Percentiles rank a stretch among this genome's conserved stretches.
Conservation (phyloP, 2,329 filamentous ascomycete genomes). For the Hymenoscyphus infarciens region DNA sequence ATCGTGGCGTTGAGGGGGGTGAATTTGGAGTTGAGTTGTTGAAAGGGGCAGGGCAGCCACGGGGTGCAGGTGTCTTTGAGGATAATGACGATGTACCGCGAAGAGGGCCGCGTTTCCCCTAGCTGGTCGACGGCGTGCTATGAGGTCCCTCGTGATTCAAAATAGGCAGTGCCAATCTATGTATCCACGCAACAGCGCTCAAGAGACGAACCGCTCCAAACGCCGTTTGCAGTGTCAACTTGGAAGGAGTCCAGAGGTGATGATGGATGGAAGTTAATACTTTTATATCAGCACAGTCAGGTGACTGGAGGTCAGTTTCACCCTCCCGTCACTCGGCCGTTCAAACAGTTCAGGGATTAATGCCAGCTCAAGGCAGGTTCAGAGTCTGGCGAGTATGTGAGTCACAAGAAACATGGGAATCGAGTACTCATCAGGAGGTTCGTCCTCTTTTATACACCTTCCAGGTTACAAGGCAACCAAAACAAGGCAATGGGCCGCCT, state of each 20-base stretch:
- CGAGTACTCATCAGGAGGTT: constrained; percentile 19
- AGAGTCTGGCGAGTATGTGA: constrained; percentile 14
- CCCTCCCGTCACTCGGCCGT: neutral
- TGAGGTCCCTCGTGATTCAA: neutral
- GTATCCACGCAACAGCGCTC: neutral
- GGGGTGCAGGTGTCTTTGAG: too few species aligned
- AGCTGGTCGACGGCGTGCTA: neutral
- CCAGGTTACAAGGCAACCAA: constrained; percentile 21
- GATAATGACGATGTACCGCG: neutral
- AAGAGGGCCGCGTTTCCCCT: neutral
- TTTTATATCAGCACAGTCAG: constrained; percentile 3
- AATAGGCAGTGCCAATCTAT: neutral
- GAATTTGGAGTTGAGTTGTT: too few species aligned
- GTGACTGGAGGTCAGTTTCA: neutral
- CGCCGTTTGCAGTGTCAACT: neutral
- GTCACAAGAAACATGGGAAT: constrained; percentile 21
- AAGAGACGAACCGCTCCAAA: neutral
- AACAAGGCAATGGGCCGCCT: constrained; percentile 22
- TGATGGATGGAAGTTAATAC: neutral
- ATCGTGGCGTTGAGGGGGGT: constrained; percentile 6
- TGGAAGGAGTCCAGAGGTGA: neutral
- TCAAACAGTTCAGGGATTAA: neutral
- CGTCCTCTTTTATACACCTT: constrained; percentile 18
- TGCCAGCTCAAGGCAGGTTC: neutral
- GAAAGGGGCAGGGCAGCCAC: too few species aligned